A percentile compares a stretch with the other conserved stretches of the same genome.
Evolutionary conservation across 306 rosid genomes (phyloP).

Genomic region (Hylodesmum podocarpum): DNA sequence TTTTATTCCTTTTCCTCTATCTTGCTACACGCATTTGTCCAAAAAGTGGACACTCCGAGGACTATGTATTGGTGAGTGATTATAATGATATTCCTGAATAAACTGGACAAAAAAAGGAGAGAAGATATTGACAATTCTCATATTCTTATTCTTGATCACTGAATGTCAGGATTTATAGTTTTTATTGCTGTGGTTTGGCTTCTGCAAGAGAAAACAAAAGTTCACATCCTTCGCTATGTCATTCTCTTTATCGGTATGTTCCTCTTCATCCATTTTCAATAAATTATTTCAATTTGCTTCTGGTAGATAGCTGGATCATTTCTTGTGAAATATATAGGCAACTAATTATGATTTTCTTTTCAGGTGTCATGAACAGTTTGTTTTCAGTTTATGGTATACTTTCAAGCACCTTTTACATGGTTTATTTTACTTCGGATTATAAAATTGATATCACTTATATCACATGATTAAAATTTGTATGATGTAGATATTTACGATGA

Average conservation of each 20-base stretch:
- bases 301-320: background rate
- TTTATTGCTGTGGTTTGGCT: conserved; percentile 81
- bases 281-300: conserved; percentile 22
- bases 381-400: conserved; percentile 88
- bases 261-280: conserved; percentile 28
- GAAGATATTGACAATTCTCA: conserved; percentile 4
- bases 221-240: conserved; percentile 77
- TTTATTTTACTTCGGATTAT: conserved; percentile 15
- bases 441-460: background rate
- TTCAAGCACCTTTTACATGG: conserved; percentile 10
- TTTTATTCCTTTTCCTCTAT: conserved; percentile 18
- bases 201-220: conserved; percentile 88
- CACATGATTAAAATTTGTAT: conserved; percentile 10
- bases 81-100: conserved; percentile 13
- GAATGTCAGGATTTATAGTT: conserved; percentile 75
- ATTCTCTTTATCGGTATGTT: conserved; percentile 84
- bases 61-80: conserved; percentile 78
- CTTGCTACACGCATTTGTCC: conserved; percentile 15
- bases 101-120: conserved; percentile 1
- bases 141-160: conserved; percentile 23
- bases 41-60: conserved; percentile 97
- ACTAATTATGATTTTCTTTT: conserved; percentile 43
- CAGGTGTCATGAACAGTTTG: conserved; percentile 99
- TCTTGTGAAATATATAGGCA: conserved; percentile 13
- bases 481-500: conserved; percentile 85